Evolutionary conservation across 768 basidiomycete species (phyloP).

Genomic region (Tulasnella sp.): DNA sequence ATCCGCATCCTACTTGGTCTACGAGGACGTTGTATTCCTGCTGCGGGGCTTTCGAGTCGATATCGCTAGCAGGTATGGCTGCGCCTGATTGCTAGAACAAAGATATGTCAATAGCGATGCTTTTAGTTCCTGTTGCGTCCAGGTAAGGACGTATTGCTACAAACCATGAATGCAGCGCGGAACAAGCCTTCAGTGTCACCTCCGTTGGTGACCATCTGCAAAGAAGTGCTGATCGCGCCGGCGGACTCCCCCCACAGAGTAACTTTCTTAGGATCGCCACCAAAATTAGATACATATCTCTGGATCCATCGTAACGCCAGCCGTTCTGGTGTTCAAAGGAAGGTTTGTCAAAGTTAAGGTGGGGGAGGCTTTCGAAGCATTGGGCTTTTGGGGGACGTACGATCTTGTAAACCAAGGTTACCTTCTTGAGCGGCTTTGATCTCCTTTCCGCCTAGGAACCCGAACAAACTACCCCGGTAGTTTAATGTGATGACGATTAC

Average conservation of each 20-base stretch:
- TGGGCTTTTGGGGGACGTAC: slow-evolving; percentile 28
- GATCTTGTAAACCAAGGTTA: slow-evolving; percentile 59
- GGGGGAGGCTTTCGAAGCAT: neutral
- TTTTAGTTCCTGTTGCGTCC: no score
- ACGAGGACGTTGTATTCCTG: slow-evolving; percentile 8
- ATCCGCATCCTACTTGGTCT: slow-evolving; percentile 13
- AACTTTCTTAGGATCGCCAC: slow-evolving; percentile 52
- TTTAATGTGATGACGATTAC: neutral
- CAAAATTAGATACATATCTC: slow-evolving; percentile 51
- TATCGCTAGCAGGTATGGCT: neutral
- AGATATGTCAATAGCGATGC: no score
- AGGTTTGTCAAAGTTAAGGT: no score
- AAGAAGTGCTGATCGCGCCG: slow-evolving; percentile 18
- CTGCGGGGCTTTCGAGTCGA: neutral
- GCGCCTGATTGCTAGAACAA: neutral
- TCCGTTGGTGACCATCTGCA: slow-evolving; percentile 19
- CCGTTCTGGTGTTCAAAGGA: slow-evolving; percentile 39
- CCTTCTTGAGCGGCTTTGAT: slow-evolving; percentile 41
- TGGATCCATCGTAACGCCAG: slow-evolving; percentile 54
- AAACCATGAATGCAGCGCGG: slow-evolving; percentile 20
- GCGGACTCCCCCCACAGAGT: slow-evolving; percentile 33
- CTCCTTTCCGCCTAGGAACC: slow-evolving; percentile 43
- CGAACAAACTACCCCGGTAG: slow-evolving; percentile 26
- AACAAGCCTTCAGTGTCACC: slow-evolving; percentile 20
- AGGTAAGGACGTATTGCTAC: neutral